These are phyloP conservation scores for Digitaria exilis DNA, from an alignment of 202 grass and related monocot species.

Conservation along the genomic window DNA sequence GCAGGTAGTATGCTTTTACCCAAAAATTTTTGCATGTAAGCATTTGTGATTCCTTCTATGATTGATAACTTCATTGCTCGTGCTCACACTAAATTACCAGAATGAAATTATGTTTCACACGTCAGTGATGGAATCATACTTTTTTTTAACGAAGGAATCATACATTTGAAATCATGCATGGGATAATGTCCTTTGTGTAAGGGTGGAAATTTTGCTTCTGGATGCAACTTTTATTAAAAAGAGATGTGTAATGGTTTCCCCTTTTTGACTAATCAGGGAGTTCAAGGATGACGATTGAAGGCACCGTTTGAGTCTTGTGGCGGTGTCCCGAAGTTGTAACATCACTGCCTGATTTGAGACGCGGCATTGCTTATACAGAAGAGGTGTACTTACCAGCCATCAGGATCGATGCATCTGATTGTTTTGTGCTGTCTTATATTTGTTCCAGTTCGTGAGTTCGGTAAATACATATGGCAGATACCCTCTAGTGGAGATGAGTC, in stretches of 20 bases:
- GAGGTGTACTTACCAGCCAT: slow-evolving; percentile 23
- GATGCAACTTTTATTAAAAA: neutral
- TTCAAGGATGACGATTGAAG: slow-evolving; percentile 71
- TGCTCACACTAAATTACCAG: neutral
- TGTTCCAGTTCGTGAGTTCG: slow-evolving; percentile 15
- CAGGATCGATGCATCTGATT: slow-evolving; percentile 21
- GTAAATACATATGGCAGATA: slow-evolving; percentile 26
- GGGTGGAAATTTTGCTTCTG: too few relatives aligned
- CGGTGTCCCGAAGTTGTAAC: neutral
- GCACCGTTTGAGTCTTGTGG: neutral
- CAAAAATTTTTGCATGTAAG: neutral
- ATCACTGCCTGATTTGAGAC: slow-evolving; percentile 10
- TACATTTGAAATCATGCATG: neutral
- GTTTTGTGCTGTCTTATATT: slow-evolving; percentile 43
- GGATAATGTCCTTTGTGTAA: neutral
- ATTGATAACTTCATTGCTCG: neutral
- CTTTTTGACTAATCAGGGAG: slow-evolving; percentile 51
- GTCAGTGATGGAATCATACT: neutral
- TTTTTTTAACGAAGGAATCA: neutral
- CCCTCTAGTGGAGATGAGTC: neutral
- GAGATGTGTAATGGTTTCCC: slow-evolving; percentile 13
- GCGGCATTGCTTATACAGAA: neutral
- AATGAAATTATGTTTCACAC: neutral
- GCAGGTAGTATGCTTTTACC: slow-evolving; percentile 62
- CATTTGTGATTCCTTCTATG: neutral